Conservation (phyloP, 495 filamentous ascomycete genomes). For the Penicillium paradoxum region DNA sequence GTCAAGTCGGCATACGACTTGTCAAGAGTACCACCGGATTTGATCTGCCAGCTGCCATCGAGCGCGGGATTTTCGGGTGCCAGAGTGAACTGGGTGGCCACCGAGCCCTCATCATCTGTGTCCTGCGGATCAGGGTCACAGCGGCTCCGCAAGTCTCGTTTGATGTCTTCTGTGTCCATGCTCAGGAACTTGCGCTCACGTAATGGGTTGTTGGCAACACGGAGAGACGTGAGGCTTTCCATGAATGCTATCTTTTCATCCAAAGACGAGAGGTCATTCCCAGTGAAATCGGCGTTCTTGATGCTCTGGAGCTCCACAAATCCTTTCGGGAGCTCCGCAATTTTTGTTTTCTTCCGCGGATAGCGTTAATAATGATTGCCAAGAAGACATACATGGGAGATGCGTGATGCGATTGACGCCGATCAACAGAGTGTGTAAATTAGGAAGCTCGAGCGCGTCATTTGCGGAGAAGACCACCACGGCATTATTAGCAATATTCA, state of each 20-base stretch:
- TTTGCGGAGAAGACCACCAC: constrained; percentile 52
- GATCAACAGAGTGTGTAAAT: constrained; percentile 66
- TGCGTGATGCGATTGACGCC: constrained; percentile 68
- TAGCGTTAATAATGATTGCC: constrained; percentile 66
- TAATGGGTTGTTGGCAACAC: constrained; percentile 79
- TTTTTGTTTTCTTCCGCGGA: constrained; percentile 74
- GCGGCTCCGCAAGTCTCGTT: constrained; percentile 64
- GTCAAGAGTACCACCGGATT: constrained; percentile 68
- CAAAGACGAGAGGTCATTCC: constrained; percentile 71
- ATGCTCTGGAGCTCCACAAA: constrained; percentile 62
- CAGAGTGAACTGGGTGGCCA: constrained; percentile 43
- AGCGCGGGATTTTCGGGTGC: constrained; percentile 37
- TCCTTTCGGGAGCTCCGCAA: constrained; percentile 68
- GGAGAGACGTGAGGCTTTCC: constrained; percentile 67
- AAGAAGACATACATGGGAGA: constrained; percentile 66
- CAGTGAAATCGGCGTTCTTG: constrained; percentile 71
- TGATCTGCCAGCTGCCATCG: constrained; percentile 53
- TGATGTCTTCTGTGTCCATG: constrained; percentile 77
- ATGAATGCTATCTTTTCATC: constrained; percentile 76
- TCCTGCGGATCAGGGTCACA: constrained; percentile 54
- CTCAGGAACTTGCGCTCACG: constrained; percentile 77
- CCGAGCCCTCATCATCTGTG: constrained; percentile 41
- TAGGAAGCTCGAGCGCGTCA: constrained; percentile 56
- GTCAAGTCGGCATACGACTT: constrained; percentile 60
- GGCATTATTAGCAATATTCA: constrained; percentile 75